A percentile compares a stretch with the other conserved stretches of the same genome.
Conservation (phyloP, 257 asterid species). For the Przewalskia tangutica region DNA sequence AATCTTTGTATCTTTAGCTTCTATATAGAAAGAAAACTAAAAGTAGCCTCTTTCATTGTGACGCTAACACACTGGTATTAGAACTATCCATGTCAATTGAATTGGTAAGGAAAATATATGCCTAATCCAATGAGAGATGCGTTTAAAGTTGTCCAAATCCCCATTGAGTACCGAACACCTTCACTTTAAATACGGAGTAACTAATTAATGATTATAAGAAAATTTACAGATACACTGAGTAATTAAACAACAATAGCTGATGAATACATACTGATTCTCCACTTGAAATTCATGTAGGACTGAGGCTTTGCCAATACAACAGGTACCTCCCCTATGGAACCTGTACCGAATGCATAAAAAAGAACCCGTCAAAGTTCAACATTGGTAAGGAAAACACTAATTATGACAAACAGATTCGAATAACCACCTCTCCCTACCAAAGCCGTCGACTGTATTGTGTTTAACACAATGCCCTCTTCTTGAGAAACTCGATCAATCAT, state of each 20-base stretch:
- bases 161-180: background rate
- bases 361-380: background rate
- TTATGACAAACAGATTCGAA: background rate
- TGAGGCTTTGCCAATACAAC: slow-evolving; percentile 86
- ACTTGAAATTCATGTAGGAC: slow-evolving; percentile 88
- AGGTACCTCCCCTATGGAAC: slow-evolving; percentile 86
- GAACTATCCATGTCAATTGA: background rate
- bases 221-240: background rate
- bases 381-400: background rate
- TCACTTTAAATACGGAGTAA: background rate
- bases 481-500: slow-evolving; percentile 76
- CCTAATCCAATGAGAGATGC: background rate
- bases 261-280: slow-evolving; percentile 73
- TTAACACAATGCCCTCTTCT: slow-evolving; percentile 69
- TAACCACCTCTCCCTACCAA: slow-evolving; percentile 83
- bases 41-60: background rate
- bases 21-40: background rate
- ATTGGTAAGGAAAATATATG: background rate
- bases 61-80: background rate
- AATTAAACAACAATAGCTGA: background rate
- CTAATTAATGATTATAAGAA: background rate
- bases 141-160: background rate
- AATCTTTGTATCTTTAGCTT: background rate
- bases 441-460: slow-evolving; percentile 87
- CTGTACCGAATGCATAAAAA: slow-evolving; percentile 30